Evolutionary conservation across 1,139 yeast species (phyloP).

Genomic region (Saccharomyces hybrid): DNA sequence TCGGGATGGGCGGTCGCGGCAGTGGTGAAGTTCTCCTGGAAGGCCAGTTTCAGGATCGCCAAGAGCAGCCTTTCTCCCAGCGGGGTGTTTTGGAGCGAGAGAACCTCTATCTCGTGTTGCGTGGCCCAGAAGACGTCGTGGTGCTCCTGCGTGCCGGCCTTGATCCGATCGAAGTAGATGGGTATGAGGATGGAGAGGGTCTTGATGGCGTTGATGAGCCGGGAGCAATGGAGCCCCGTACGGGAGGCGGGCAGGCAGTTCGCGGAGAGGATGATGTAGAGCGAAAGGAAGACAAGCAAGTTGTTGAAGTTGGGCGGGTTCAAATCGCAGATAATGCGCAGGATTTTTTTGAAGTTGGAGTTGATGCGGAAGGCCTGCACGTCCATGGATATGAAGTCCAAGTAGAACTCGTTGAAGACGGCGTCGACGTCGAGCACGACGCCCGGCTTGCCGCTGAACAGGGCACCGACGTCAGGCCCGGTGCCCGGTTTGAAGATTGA

Average conservation of each 20-base stretch:
- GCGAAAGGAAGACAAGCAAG: neutral
- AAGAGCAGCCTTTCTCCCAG: neutral
- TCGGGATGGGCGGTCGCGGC: neutral
- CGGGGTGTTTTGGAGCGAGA: too few species aligned
- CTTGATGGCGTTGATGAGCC: neutral
- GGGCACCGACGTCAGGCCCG: too few species aligned
- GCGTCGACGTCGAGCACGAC: neutral
- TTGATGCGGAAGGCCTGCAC: neutral
- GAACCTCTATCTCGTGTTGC: too few species aligned
- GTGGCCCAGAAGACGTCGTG: neutral
- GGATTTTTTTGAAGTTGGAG: neutral
- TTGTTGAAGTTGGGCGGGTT: neutral
- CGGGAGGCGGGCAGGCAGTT: too few species aligned
- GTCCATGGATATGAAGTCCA: neutral
- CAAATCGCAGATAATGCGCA: neutral
- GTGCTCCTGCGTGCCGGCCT: neutral
- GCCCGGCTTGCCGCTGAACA: neutral
- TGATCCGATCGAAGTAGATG: neutral
- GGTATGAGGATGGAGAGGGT: neutral
- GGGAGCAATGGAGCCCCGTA: too few species aligned
- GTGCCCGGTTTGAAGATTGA: too few species aligned
- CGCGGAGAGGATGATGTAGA: neutral
- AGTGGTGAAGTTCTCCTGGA: neutral
- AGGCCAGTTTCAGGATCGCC: neutral
- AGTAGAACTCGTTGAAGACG: neutral